Base-by-base conservation (phyloP, 2,329 filamentous ascomycete genomes). In the Aureobasidium leucospermi region DNA sequence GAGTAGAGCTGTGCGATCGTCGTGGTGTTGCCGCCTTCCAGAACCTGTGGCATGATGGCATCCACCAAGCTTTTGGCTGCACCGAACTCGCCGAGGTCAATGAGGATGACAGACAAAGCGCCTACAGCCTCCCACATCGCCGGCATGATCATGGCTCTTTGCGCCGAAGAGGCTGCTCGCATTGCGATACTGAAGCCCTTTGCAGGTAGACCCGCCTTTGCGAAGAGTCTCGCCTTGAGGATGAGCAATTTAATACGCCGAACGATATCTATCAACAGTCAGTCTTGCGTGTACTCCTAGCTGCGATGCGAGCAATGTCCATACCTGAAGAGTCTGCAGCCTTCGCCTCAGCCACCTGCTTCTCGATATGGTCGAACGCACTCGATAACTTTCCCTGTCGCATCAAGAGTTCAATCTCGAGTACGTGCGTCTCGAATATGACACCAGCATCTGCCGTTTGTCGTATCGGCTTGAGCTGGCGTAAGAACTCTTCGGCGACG, bases 161-260 rank as follows among this genome's bases (percentile, higher is more conserved):
- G 85, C 0, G 89, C 86, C 16, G 90, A 83, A 67, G 82, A 86
- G 2, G 88, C 86, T 0, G 90, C 90, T 45, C 89, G 82, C 67
- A 95, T 79, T 4, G 85, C 85, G 5, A 92, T 79, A 2, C 88
- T 90, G 70, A 96, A 90, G 0, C 85, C 90, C 61, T 87, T 83
- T 65, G 89, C 83, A 0, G 90, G 82, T 2, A 86, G 83, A 2
- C 86, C 87, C 45, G 83, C 83, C 64, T 80, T 82, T 58, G 84
- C 82, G 59, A 90, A 84, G 3, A 96, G 79, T 5, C 82, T 79
- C 0, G 85, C 86, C 70, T 96, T 95, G 51, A 86, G 74, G 2
- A 89, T 79, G 13, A 96, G 80, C 0, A 95, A 79, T 31, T 84
- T 83, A 51, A 94, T 78, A 38, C 87, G 85, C 28, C 89, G 79